Evolutionary conservation across 257 asterid species (phyloP), one percentile per base, ranked within the genome.

Genomic region (Lantana camara): DNA sequence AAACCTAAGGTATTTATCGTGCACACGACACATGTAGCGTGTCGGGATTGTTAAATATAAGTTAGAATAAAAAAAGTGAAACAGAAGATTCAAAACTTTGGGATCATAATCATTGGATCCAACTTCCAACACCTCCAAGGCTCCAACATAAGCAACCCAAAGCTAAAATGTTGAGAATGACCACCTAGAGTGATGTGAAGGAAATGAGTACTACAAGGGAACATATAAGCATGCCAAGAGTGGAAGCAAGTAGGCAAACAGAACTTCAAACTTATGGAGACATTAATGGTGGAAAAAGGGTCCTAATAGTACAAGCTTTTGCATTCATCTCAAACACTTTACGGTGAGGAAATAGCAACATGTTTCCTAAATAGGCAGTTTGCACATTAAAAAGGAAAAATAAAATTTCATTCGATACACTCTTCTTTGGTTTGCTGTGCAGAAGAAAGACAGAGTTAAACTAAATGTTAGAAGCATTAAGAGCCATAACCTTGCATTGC

Each of bases 401-500:
- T 48, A n/a, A n/a, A n/a, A n/a, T n/a, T n/a, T n/a, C n/a, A n/a
- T n/a, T n/a, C n/a, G n/a, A n/a, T n/a, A n/a, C n/a, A n/a, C n/a
- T n/a, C n/a, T n/a, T n/a, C n/a, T n/a, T n/a, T n/a, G n/a, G n/a
- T n/a, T n/a, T n/a, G n/a, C n/a, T n/a, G n/a, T n/a, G n/a, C n/a
- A n/a, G 59, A 22, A 62, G 67, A 57, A 12, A 32, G 51, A 53
- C 41, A 51, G 57, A 30, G 67, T 52, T 32, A 21, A 70, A 69
- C 77, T 79, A 85, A 42, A 83, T 71, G 67, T 80, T 77, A 69
- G 85, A 82, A 58, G 91, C 81, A 67, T 74, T 83, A 27, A 94
- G 80, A 11, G 96, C 99, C 96, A 94, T 86, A 50, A 94, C 82
- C 79, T 94, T 94, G 85, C 97, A 94, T 71, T 94, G 97, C 80